These are phyloP conservation scores for Zangia roseola DNA, from an alignment of 768 basidiomycete species.

Conservation along the genomic window DNA sequence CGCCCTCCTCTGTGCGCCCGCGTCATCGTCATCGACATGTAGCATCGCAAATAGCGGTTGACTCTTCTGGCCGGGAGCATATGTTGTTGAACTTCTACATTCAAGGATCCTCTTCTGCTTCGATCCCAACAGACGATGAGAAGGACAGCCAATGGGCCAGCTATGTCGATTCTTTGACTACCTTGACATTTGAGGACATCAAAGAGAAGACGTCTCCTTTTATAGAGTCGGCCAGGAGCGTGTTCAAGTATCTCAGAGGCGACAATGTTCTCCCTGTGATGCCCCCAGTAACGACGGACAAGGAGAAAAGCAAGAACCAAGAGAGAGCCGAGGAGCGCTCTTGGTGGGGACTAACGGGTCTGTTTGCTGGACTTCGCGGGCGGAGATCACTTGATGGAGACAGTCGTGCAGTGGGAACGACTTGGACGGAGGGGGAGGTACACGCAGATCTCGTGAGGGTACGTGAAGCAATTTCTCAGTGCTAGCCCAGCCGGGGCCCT, in stretches of 20 bases:
- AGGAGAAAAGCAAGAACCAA: slow-evolving; percentile 30
- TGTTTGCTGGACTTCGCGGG: slow-evolving; percentile 65
- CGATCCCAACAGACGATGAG: slow-evolving; percentile 30
- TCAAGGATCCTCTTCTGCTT: slow-evolving; percentile 47
- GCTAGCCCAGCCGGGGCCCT: neutral
- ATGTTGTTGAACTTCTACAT: slow-evolving; percentile 85
- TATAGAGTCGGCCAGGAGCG: slow-evolving; percentile 50
- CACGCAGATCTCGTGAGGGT: slow-evolving; percentile 79
- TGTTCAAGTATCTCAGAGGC: slow-evolving; percentile 76
- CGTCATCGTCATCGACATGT: slow-evolving; percentile 83
- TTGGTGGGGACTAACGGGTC: slow-evolving; percentile 57
- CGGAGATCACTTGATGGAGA: slow-evolving; percentile 32
- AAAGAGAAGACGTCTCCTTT: slow-evolving; percentile 40
- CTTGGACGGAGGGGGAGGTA: slow-evolving; percentile 74
- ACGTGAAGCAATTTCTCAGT: slow-evolving; percentile 25
- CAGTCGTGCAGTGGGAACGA: slow-evolving; percentile 38
- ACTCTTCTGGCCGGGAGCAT: slow-evolving; percentile 74
- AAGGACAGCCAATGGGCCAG: slow-evolving; percentile 17
- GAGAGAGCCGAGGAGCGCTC: slow-evolving; percentile 32
- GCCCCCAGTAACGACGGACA: slow-evolving; percentile 28
- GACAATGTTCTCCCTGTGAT: slow-evolving; percentile 44
- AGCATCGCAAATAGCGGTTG: slow-evolving; percentile 72
- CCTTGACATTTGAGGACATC: slow-evolving; percentile 57
- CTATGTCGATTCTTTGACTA: slow-evolving; percentile 48
- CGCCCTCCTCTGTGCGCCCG: slow-evolving; percentile 71